Conservation (phyloP, 495 filamentous ascomycete genomes). For the Filosporella fistucella region DNA sequence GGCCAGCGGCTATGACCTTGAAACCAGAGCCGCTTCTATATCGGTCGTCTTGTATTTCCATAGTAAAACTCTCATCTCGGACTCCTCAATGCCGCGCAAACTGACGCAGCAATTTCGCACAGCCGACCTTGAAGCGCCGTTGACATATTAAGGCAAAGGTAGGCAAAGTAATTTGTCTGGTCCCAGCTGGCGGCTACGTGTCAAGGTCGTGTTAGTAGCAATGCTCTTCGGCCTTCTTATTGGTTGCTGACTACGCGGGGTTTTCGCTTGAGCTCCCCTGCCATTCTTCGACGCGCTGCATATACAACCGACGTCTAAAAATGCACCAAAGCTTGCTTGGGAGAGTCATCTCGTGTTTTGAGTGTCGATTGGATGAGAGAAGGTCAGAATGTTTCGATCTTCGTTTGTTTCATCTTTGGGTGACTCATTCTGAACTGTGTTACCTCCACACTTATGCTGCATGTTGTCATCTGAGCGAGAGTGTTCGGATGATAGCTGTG, state of each 20-base stretch:
- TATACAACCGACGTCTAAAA: slow-evolving; percentile 11
- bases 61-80: not conserved
- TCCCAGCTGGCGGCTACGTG: slow-evolving; percentile 18
- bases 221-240: not conserved
- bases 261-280: slow-evolving; percentile 1
- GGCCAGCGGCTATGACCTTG: slow-evolving; percentile 15
- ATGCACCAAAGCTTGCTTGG: slow-evolving; percentile 1
- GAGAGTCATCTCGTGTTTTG: slow-evolving; percentile 17
- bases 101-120: slow-evolving; percentile 20
- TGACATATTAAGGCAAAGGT: not conserved
- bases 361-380: slow-evolving; percentile 11
- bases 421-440: slow-evolving; percentile 20
- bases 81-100: slow-evolving; percentile 17
- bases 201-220: slow-evolving; percentile 18
- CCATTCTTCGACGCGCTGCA: slow-evolving; percentile 21
- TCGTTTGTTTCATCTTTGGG: slow-evolving; percentile 15
- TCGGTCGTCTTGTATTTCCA: no score
- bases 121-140: slow-evolving; percentile 25
- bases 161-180: not conserved
- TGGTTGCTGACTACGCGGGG: slow-evolving; percentile 18
- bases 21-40: slow-evolving; percentile 20
- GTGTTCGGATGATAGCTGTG: slow-evolving; percentile 12
- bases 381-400: slow-evolving; percentile 18
- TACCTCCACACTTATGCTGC: slow-evolving; percentile 14
- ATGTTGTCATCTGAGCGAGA: slow-evolving; percentile 10